Conservation (phyloP, 2,329 filamentous ascomycete species). For the Aspergillus transmontanensis region DNA sequence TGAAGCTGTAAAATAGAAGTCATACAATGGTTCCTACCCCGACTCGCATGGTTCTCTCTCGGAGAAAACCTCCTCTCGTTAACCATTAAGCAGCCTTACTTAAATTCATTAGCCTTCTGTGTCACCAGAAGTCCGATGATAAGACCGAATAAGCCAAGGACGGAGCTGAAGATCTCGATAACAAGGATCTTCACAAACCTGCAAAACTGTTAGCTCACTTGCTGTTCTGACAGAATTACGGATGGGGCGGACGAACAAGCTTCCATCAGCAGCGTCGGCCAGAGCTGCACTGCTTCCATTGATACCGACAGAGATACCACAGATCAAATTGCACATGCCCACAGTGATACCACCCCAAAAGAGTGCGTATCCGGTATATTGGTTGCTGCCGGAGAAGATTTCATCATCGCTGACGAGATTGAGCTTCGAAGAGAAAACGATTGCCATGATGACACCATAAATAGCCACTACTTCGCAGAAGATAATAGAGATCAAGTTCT, state of each 20-base stretch:
- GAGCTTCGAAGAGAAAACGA: conserved; percentile 93
- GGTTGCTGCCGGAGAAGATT: conserved; percentile 74
- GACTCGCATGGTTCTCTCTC: conserved; percentile 19
- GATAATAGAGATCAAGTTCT: conserved; percentile 99
- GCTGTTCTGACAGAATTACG: neutral
- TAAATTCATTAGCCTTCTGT: conserved; percentile 77
- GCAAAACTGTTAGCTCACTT: conserved; percentile 13
- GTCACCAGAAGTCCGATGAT: conserved; percentile 91
- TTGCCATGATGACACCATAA: conserved; percentile 99
- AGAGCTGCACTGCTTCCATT: conserved; percentile 96
- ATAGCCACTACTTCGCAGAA: conserved; percentile 99
- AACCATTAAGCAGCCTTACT: conserved; percentile 32
- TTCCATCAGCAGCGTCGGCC: conserved; percentile 90
- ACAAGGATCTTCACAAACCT: conserved; percentile 99
- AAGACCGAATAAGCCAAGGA: conserved; percentile 91
- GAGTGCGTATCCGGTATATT: conserved; percentile 91
- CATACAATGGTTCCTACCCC: conserved; percentile 25
- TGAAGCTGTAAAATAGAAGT: conserved; percentile 24
- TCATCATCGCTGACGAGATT: conserved; percentile 64
- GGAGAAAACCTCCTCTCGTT: conserved; percentile 13
- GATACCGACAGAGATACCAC: conserved; percentile 94
- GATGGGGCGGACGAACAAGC: conserved; percentile 64
- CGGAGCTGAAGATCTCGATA: conserved; percentile 98
- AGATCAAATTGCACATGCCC: conserved; percentile 92
- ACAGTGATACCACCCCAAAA: conserved; percentile 97